These are phyloP conservation scores for Ampelocalamus luodianensis DNA, from an alignment of 176 grass and related monocot genomes.

Conservation along the genomic window DNA sequence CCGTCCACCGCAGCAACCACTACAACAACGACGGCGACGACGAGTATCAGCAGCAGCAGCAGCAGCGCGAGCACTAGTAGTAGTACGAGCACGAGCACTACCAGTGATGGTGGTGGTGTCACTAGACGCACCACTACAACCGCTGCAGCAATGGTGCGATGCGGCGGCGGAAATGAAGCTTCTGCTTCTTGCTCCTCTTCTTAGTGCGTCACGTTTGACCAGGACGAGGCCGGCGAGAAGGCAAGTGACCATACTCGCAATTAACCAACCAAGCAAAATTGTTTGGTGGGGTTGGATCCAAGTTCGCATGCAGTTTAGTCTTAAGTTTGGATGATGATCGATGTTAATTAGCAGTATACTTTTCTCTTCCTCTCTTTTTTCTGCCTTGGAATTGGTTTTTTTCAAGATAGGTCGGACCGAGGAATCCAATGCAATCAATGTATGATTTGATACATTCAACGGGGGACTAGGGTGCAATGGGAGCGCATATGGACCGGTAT, in stretches of 20 bases:
- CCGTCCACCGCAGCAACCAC: not conserved
- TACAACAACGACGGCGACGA: not conserved
- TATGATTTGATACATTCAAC: not conserved
- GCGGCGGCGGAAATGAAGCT: not conserved
- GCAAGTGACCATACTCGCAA: not conserved
- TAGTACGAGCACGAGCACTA: not conserved
- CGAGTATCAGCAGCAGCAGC: not conserved
- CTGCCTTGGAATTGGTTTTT: not conserved
- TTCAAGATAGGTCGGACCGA: not conserved
- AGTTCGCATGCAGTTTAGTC: not conserved
- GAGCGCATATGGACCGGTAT: accelerated
- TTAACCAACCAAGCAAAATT: not conserved
- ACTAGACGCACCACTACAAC: not conserved
- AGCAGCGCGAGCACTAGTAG: not conserved
- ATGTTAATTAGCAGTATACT: not conserved
- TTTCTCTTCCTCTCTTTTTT: not conserved
- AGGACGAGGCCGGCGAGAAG: not conserved
- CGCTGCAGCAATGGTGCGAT: not conserved
- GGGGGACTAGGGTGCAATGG: not conserved
- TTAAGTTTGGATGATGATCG: not conserved
- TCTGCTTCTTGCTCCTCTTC: slow-evolving; percentile 30
- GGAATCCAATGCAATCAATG: not conserved
- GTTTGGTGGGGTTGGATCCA: not conserved
- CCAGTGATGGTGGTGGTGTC: not conserved
- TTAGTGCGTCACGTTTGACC: not conserved